phyloP scores from a whole-genome alignment of 2,329 filamentous ascomycete species.

The Laburnicola sp. region DNA sequence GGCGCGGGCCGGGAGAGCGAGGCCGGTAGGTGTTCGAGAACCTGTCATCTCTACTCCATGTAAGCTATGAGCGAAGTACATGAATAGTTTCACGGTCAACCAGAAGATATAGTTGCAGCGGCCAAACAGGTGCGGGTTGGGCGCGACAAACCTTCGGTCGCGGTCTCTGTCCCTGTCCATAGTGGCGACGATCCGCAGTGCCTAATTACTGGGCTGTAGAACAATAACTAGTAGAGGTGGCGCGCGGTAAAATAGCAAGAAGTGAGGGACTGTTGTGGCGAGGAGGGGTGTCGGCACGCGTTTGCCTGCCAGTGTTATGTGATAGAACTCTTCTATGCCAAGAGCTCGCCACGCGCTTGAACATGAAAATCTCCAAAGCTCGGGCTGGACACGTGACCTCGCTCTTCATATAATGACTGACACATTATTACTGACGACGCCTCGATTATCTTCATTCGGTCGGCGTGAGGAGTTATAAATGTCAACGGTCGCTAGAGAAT shows the following conservation, averaged over 20 bases:
- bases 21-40: slow-evolving; percentile 45
- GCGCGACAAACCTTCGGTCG: slow-evolving; percentile 49
- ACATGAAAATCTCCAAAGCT: background rate
- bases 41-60: slow-evolving; percentile 36
- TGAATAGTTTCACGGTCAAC: background rate
- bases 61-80: slow-evolving; percentile 15
- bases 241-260: background rate
- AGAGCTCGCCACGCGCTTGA: background rate
- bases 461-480: no score
- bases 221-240: slow-evolving; percentile 6
- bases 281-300: background rate
- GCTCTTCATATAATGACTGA: background rate
- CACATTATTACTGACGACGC: background rate
- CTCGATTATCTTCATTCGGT: background rate
- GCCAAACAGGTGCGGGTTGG: slow-evolving; percentile 17
- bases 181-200: slow-evolving; percentile 10
- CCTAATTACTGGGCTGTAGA: background rate
- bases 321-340: background rate
- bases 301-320: background rate
- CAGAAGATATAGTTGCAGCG: background rate
- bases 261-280: background rate
- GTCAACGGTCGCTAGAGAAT: no score
- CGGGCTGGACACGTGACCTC: background rate
- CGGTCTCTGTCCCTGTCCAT: slow-evolving; percentile 48
- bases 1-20: slow-evolving; percentile 39